Conservation (phyloP, 2,329 filamentous ascomycete genomes). For the Alternaria metachromatica region DNA sequence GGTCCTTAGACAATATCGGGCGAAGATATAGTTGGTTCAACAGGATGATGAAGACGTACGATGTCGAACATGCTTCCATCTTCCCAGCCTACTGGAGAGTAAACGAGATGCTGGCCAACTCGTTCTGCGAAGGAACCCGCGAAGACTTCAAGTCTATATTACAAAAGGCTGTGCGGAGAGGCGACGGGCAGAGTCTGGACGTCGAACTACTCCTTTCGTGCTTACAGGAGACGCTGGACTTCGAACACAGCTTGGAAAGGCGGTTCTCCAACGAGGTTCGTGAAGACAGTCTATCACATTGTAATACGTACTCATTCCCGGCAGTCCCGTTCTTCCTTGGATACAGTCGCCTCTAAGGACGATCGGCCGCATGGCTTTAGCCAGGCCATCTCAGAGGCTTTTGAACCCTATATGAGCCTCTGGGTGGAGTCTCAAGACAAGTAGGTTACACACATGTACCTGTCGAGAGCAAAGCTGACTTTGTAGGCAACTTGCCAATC, state of each 20-base stretch:
- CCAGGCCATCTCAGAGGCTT: conserved; percentile 92
- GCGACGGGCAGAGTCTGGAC: conserved; percentile 80
- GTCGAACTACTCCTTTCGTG: conserved; percentile 89
- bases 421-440: conserved; percentile 98
- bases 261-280: conserved; percentile 71
- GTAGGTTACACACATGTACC: conserved; percentile 31
- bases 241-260: conserved; percentile 88
- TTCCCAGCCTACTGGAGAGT: conserved; percentile 91
- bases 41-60: conserved; percentile 92
- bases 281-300: background rate
- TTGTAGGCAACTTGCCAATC: conserved; percentile 70
- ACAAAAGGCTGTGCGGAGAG: conserved; percentile 81
- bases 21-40: conserved; percentile 96
- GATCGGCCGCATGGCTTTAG: conserved; percentile 80
- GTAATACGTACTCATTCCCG: conserved; percentile 21
- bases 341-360: conserved; percentile 82
- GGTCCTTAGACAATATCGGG: conserved; percentile 94
- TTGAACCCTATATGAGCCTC: conserved; percentile 93
- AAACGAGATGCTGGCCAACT: conserved; percentile 85
- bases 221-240: conserved; percentile 93
- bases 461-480: conserved; percentile 13
- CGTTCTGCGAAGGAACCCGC: conserved; percentile 93
- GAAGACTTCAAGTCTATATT: conserved; percentile 96
- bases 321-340: conserved; percentile 78
- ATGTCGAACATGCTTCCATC: conserved; percentile 86